These are phyloP conservation scores for Paradendryphiella salina DNA, from an alignment of 2,329 filamentous ascomycete species.

Conservation along the genomic window DNA sequence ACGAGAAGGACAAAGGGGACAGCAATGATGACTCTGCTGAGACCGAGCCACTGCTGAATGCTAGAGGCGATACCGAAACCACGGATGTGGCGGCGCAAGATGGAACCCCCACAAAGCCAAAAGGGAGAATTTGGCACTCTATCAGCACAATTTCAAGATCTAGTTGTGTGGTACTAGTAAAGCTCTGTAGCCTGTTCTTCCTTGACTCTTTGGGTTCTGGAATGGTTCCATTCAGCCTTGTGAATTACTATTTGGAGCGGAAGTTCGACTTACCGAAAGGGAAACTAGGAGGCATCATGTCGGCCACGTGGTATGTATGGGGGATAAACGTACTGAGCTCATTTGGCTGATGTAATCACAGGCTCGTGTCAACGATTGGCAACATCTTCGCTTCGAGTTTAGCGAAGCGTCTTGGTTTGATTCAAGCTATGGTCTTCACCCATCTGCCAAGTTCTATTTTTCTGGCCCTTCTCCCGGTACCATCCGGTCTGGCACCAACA, in stretches of 20 bases:
- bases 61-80: background rate
- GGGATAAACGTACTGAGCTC: no score
- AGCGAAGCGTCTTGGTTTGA: conserved; percentile 63
- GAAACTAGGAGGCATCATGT: conserved; percentile 59
- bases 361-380: conserved; percentile 39
- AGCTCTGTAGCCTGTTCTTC: conserved; percentile 68
- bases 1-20: conserved; percentile 6
- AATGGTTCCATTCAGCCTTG: conserved; percentile 57
- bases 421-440: conserved; percentile 51
- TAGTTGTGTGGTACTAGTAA: conserved; percentile 59
- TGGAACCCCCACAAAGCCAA: conserved; percentile 17
- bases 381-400: conserved; percentile 51
- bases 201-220: conserved; percentile 72
- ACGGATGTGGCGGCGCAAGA: conserved; percentile 10
- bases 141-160: conserved; percentile 62
- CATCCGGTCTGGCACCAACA: conserved; percentile 29
- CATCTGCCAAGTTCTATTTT: conserved; percentile 45
- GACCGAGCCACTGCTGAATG: conserved; percentile 33
- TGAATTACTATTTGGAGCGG: conserved; percentile 61
- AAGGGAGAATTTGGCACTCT: conserved; percentile 27
- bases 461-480: conserved; percentile 37
- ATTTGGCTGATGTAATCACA: conserved; percentile 6
- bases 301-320: conserved; percentile 46
- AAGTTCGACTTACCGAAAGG: conserved; percentile 60
- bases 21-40: conserved; percentile 18